Evolutionary conservation across 306 rosid genomes (phyloP).

Genomic region (Mucuna pruriens): DNA sequence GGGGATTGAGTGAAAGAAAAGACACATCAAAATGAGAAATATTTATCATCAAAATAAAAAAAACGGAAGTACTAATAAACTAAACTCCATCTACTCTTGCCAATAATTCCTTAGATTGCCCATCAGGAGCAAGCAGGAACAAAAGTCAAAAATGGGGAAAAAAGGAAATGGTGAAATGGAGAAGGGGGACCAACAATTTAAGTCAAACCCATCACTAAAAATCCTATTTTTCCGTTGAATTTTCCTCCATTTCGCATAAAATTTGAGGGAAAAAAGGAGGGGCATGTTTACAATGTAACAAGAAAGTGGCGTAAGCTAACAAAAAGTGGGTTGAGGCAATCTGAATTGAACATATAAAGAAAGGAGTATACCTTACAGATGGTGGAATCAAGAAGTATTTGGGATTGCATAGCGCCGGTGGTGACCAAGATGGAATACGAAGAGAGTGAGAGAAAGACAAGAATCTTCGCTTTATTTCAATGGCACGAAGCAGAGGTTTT

Average conservation of each 20-base stretch:
- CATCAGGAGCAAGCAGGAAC: neutral
- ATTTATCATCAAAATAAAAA: neutral
- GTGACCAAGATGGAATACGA: constrained; percentile 36
- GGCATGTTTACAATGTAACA: constrained; percentile 9
- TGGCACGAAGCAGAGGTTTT: constrained; percentile 22
- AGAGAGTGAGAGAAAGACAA: constrained; percentile 38
- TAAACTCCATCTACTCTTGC: constrained; percentile 4
- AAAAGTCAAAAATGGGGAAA: neutral
- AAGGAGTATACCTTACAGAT: constrained; percentile 44
- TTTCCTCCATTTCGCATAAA: neutral
- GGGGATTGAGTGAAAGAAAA: neutral
- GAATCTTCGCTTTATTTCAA: constrained; percentile 39
- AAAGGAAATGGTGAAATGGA: neutral
- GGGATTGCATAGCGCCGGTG: constrained; percentile 10
- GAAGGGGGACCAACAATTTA: neutral
- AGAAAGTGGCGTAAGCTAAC: constrained; percentile 10
- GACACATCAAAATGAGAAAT: neutral
- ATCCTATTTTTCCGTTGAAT: neutral
- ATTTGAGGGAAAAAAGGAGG: neutral
- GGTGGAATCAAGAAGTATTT: constrained; percentile 30
- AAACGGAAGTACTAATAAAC: neutral
- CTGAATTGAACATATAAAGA: neutral
- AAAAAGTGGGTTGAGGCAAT: neutral
- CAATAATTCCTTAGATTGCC: constrained; percentile 5
- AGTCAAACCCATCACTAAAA: constrained; percentile 29